Evolutionary conservation across 2,329 filamentous ascomycete genomes (phyloP), one percentile per base, ranked within the genome.

Genomic region (Epichloe gansuensis): DNA sequence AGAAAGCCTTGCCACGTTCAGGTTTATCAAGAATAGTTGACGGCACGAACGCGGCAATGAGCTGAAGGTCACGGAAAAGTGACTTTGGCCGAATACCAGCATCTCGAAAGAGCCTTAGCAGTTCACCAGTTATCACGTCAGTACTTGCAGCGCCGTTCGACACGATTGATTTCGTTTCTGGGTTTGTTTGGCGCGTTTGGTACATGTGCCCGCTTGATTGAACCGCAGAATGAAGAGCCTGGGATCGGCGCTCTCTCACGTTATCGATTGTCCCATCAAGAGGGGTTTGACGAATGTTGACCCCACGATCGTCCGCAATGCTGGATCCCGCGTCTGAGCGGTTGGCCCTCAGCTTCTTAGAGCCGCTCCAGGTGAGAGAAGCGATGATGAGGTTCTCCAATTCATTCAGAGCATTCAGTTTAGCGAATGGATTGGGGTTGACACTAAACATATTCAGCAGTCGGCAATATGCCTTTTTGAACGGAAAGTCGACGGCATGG

Each of bases 361-460:
- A 61, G 11, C 64, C 62, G 42, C 56, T 69, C 3, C 66, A 64
- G 28, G 65, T 55, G 35, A 91, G 69, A 0, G 86, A 91, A 1
- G 87, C 86, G 28, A 87, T 74, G 53, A 95, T 88, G 46, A 98
- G 76, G 43, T 85, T 81, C 62, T 94, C 84, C 5, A 98, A 75
- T 65, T 96, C 89, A 55, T 85, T 83, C 4, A 97, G 73, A 0
- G 88, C 85, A 58, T 85, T 84, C 12, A 98, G 77, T 68, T 98
- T 98, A 23, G 81, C 78, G 59, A 86, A 86, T 0, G 93, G 93
- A 63, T 93, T 95, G 0, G 88, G 87, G 58, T 94, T 88, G 4
- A 91, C 87, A 43, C 88, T 89, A 60, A 98, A 95, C 71, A 89
- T 90, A 57, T 82, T 83, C 35, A 97, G 74, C 1, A 97, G 75